phyloP scores from a whole-genome alignment of 2,329 filamentous ascomycete species.

The Cordyceps tenuipes region DNA sequence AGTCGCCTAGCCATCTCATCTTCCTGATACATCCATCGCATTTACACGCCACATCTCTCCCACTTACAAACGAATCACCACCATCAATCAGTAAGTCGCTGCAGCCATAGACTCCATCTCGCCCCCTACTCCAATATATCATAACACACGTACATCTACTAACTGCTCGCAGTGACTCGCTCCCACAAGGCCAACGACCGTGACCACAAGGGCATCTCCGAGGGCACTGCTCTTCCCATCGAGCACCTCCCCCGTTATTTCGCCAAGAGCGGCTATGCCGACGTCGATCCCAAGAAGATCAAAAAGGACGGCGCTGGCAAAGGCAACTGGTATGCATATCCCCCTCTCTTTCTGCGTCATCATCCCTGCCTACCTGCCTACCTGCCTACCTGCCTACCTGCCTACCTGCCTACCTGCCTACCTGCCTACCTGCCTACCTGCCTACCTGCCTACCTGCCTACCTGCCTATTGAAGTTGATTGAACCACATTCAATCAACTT shows the following conservation, averaged over 20 bases:
- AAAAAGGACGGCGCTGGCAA: constrained; percentile 95
- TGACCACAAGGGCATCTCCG: constrained; percentile 72
- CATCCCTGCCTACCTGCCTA: neutral
- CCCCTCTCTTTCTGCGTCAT: constrained; percentile 10
- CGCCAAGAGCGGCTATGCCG: constrained; percentile 74
- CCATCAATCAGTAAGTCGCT: constrained; percentile 4
- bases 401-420: no score
- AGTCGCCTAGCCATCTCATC: neutral
- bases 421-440: no score
- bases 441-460: no score
- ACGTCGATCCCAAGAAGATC: constrained; percentile 79
- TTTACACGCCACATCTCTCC: neutral
- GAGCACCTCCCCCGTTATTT: constrained; percentile 87
- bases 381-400: no score
- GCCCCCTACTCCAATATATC: neutral
- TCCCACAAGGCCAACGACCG: constrained; percentile 94
- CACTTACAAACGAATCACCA: neutral
- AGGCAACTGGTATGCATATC: constrained; percentile 73
- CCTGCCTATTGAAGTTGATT: no score
- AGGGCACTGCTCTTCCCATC: constrained; percentile 60
- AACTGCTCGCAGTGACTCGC: constrained; percentile 73
- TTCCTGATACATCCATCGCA: neutral
- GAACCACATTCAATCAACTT: neutral
- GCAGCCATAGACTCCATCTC: no score
- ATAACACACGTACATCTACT: neutral